Evolutionary conservation across 2,329 filamentous ascomycete species (phyloP), one percentile per base, ranked within the genome.

Genomic region (Thermothelomyces thermophilus): DNA sequence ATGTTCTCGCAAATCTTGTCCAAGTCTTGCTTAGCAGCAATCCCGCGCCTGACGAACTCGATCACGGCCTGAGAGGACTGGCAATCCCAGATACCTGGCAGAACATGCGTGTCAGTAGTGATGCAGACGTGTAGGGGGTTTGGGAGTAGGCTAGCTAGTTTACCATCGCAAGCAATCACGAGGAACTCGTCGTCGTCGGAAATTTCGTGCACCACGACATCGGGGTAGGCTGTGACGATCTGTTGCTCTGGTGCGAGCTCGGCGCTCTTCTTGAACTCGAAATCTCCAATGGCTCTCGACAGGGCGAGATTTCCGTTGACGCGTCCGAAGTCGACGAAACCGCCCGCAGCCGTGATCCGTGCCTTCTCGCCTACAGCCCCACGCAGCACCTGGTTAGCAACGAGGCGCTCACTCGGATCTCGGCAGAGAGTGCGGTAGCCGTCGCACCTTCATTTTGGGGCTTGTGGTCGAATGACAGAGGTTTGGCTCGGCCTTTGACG

Each of bases 201-300:
- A 57, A 97, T 77, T 46, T 96, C 88, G 68, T 98, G 93, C 54
- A 87, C 80, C 48, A 89, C 88, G 39, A 98, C 90, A 66, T 98
- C 93, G 19, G 93, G 93, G 70, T 85, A 97, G 5, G 93, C 93
- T 14, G 93, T 98, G 37, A 98, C 93, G 59, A 98, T 97, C 70
- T 98, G 93, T 66, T 95, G 88, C 73, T 98, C 93, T n/a, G 93
- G 93, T 3, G 91, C 84, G 41, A 98, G 82, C 65, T 96, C 90
- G 60, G 91, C 87, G 68, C 90, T 95, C 79, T 97, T 97, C 80
- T 98, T 98, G 80, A 98, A 98, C 68, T 98, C 93, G 66, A 98
- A 98, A 69, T 98, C 93, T 61, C 93, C 93, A 69, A 98, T 96
- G 62, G 93, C 93, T 69, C 93, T 87, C 55, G 93, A 98, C 55